Evolutionary conservation across 2,329 filamentous ascomycete genomes (phyloP), one percentile per base, ranked within the genome.

Genomic region (Knoxdaviesia capensis): DNA sequence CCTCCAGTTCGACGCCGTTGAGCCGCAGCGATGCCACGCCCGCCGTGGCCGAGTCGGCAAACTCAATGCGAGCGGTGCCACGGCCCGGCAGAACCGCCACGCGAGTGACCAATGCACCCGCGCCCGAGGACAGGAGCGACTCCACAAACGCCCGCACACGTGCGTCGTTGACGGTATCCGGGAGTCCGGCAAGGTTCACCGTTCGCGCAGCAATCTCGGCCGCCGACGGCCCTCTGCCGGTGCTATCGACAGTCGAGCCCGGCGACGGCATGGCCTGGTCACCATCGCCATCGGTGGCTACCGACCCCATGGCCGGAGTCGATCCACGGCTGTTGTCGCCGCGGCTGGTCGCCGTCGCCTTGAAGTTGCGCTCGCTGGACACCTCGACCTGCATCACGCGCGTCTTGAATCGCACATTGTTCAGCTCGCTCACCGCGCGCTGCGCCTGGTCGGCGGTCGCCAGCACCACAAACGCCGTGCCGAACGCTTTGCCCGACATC

Each of bases 131-230:
- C 20, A 20, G 3, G 38, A 77, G 68, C 1, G 74, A 69, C 50
- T 85, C 79, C 6, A 81, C 75, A 3, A 92, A 63, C 0, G 76
- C 68, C 38, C 74, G 74, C 43, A 98, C 74, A 31, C 87, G 83
- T 1, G 81, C 75, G 52, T 93, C 84, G 48, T 92, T 94, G 52
- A 96, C 74, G 0, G 87, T 96, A 53, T 96, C 90, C 1, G 90
- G 85, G 1, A 98, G 65, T 47, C 87, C 80, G 59, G 94, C 73
- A 31, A 98, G 64, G 7, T 79, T 80, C 40, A 96, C 68, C 1
- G 83, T 90, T 41, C 85, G 77, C 40, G 77, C 72, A 31, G 65
- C 58, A 20, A 73, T 69, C 31, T 36, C 43, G 44, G 29, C 43
- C 47, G 29, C 50, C 47, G 28, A 62, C 57, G 0, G 54, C 42